These are phyloP conservation scores for Aegle marmelos DNA, from an alignment of 345 rosid species.

Conservation along the genomic window DNA sequence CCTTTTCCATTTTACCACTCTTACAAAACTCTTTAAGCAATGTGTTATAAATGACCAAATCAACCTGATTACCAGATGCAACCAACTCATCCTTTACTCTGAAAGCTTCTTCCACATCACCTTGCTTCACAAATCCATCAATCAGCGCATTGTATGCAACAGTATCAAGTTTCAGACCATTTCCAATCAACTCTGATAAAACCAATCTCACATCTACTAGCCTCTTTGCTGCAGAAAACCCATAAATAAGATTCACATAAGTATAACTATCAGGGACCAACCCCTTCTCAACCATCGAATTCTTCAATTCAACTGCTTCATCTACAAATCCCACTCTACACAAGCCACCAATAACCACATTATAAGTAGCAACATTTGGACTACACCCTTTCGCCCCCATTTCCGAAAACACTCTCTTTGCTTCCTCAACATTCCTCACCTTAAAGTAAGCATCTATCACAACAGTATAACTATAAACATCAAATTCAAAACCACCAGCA, in stretches of 20 bases:
- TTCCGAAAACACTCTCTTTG: slow-evolving; percentile 19
- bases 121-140: slow-evolving; percentile 31
- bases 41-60: slow-evolving; percentile 19
- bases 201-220: slow-evolving; percentile 21
- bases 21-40: slow-evolving; percentile 24
- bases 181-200: slow-evolving; percentile 22
- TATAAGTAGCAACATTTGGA: slow-evolving; percentile 29
- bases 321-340: slow-evolving; percentile 30
- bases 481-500: slow-evolving; percentile 2
- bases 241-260: slow-evolving; percentile 26
- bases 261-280: slow-evolving; percentile 28
- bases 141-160: slow-evolving; percentile 29
- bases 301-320: slow-evolving; percentile 29
- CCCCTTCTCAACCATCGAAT: slow-evolving; percentile 28
- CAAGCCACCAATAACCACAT: slow-evolving; percentile 33
- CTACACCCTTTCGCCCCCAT: slow-evolving; percentile 34
- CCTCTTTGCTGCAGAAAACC: slow-evolving; percentile 22
- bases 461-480: slow-evolving; percentile 31
- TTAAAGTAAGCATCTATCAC: slow-evolving; percentile 31
- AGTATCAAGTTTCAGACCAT: slow-evolving; percentile 28
- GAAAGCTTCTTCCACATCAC: slow-evolving; percentile 26
- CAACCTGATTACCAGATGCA: slow-evolving; percentile 20
- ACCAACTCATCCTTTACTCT: slow-evolving; percentile 29
- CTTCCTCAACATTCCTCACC: slow-evolving; percentile 24
- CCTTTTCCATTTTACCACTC: slow-evolving; percentile 33